These are phyloP conservation scores for Blastocrithidia nonstop DNA, from an alignment of 208 protist genomes.

Conservation along the genomic window DNA sequence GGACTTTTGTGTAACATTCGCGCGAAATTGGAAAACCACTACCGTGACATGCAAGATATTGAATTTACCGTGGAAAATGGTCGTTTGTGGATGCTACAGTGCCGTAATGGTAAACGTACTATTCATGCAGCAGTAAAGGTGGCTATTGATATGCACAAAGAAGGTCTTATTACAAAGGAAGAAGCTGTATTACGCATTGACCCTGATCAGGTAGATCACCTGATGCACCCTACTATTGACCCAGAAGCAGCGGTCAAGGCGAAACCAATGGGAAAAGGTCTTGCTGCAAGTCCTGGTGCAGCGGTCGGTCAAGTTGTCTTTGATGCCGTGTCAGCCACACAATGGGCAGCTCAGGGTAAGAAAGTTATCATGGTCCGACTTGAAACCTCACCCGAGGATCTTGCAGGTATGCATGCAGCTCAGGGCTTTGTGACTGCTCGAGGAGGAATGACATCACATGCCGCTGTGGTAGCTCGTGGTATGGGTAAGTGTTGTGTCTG, in stretches of 20 bases:
- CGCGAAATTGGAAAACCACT: conserved; percentile 78
- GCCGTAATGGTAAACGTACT: conserved; percentile 87
- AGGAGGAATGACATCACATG: conserved; percentile 93
- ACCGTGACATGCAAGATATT: conserved; percentile 93
- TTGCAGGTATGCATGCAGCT: conserved; percentile 82
- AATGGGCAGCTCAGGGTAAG: conserved; percentile 35
- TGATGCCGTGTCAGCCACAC: conserved; percentile 49
- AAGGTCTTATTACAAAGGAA: conserved; percentile 83
- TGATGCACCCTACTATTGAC: conserved; percentile 84
- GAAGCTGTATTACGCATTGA: conserved; percentile 79
- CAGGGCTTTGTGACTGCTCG: conserved; percentile 86
- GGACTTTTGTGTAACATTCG: conserved; percentile 69
- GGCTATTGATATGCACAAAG: conserved; percentile 85
- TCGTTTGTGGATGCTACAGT: conserved; percentile 91
- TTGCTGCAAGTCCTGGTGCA: conserved; percentile 87
- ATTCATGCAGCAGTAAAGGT: conserved; percentile 79
- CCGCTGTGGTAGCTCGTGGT: conserved; percentile 89
- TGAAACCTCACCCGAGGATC: conserved; percentile 91
- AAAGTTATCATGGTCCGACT: conserved; percentile 85
- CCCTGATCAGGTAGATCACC: conserved; percentile 67
- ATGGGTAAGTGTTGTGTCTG: conserved; percentile 93
- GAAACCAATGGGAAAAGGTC: conserved; percentile 77
- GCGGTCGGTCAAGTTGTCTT: conserved; percentile 86
- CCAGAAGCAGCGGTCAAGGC: conserved; percentile 18
- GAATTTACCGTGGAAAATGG: conserved; percentile 93